Evolutionary conservation across 208 protist genomes (phyloP).

Genomic region (Trypanosoma avium): DNA sequence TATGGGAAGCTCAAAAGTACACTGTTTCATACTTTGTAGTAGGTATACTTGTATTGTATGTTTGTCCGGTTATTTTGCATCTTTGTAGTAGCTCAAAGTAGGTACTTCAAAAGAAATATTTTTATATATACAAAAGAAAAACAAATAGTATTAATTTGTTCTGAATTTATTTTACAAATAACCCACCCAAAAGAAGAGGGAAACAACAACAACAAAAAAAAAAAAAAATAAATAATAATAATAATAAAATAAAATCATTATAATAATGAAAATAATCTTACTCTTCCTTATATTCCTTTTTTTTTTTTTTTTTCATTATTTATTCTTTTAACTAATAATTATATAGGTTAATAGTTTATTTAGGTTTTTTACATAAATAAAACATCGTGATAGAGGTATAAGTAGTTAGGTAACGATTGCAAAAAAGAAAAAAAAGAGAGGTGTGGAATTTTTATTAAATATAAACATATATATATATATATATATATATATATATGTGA

Average conservation of each 20-base stretch:
- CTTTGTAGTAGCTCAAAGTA: too few relatives aligned
- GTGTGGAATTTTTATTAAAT: background rate
- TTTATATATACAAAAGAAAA: background rate
- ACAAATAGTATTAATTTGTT: background rate
- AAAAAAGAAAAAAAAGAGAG: background rate
- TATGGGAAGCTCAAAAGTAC: conserved; percentile 64
- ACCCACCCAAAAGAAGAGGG: background rate
- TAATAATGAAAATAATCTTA: background rate
- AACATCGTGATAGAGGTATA: too few relatives aligned
- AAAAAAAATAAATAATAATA: background rate
- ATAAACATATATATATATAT: conserved; percentile 10
- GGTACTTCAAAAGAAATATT: too few relatives aligned
- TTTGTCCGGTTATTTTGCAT: background rate
- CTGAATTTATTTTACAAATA: background rate
- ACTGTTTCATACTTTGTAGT: conserved; percentile 48
- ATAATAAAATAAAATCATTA: background rate
- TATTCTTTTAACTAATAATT: background rate
- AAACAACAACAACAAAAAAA: background rate
- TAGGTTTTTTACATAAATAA: too few relatives aligned
- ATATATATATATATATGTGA: background rate
- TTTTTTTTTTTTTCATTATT: background rate
- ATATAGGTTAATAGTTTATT: too few relatives aligned
- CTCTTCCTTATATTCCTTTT: background rate
- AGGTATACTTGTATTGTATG: background rate
- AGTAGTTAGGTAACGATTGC: too few relatives aligned